Conservation (phyloP, 257 asterid genomes). For the Solanum medicagineum region DNA sequence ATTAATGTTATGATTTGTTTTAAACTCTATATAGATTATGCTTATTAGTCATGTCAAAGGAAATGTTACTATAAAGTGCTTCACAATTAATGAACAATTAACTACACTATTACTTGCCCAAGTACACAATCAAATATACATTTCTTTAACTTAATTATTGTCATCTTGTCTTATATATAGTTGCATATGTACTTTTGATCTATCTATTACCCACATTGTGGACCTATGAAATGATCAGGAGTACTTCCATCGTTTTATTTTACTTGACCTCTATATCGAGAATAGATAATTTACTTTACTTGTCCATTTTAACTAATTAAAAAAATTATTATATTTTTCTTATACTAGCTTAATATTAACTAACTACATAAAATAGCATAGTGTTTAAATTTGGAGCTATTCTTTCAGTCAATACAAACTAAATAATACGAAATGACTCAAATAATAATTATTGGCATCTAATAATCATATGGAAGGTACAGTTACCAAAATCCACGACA, state of each 20-base stretch:
- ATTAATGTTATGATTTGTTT: background rate
- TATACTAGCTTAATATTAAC: too few species aligned
- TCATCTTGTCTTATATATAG: background rate
- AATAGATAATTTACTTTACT: background rate
- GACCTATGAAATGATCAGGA: background rate
- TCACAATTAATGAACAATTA: background rate
- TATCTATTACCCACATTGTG: background rate
- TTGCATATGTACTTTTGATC: background rate
- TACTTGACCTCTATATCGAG: background rate
- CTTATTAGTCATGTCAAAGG: background rate
- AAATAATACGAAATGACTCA: too few species aligned
- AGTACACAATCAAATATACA: background rate
- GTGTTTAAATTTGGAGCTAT: too few species aligned
- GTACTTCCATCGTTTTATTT: background rate
- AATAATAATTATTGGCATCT: background rate
- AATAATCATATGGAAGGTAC: conserved; percentile 13
- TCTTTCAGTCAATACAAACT: too few species aligned
- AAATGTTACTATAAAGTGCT: background rate
- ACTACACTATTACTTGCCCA: background rate
- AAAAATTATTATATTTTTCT: too few species aligned
- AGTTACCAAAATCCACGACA: conserved; percentile 20
- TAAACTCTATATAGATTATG: background rate
- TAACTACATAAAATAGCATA: too few species aligned
- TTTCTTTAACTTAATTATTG: background rate
- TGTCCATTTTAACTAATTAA: too few species aligned